Conservation (phyloP, 768 basidiomycete genomes). For the Bullera alba region DNA sequence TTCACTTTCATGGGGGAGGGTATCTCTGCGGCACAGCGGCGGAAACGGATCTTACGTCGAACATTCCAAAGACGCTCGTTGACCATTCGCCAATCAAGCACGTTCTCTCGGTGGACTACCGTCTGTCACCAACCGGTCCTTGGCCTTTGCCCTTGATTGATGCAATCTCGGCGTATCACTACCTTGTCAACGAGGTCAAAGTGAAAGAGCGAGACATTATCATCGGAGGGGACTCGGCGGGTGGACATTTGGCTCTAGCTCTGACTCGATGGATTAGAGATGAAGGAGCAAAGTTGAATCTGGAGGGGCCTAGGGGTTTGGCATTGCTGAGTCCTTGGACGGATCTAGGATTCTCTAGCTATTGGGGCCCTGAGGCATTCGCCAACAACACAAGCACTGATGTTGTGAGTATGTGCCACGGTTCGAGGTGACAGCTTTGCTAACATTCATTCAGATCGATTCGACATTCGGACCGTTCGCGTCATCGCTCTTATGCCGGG, state of each 20-base stretch:
- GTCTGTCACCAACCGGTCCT: slow-evolving; percentile 84
- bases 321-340: slow-evolving; percentile 93
- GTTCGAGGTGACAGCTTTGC: slow-evolving; percentile 1
- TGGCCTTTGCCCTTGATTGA: slow-evolving; percentile 88
- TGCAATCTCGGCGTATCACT: slow-evolving; percentile 74
- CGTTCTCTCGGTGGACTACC: slow-evolving; percentile 63
- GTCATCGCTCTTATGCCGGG: slow-evolving; percentile 31
- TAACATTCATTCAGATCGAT: slow-evolving; percentile 19
- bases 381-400: slow-evolving; percentile 25
- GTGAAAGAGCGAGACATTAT: slow-evolving; percentile 79
- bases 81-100: slow-evolving; percentile 32
- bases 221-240: slow-evolving; percentile 77
- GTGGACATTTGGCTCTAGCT: slow-evolving; percentile 77
- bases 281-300: slow-evolving; percentile 56
- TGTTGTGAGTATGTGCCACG: slow-evolving; percentile 14
- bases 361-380: slow-evolving; percentile 29
- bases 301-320: slow-evolving; percentile 62
- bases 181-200: slow-evolving; percentile 66
- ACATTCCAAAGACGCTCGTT: slow-evolving; percentile 28
- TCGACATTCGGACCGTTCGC: slow-evolving; percentile 40
- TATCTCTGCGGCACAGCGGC: slow-evolving; percentile 38
- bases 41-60: slow-evolving; percentile 33
- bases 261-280: slow-evolving; percentile 86
- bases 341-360: slow-evolving; percentile 55
- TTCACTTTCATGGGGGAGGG: slow-evolving; percentile 39